Percentiles rank a stretch among this genome's conserved stretches.
Evolutionary conservation across 768 basidiomycete species (phyloP).

Genomic region (Serendipita indica): DNA sequence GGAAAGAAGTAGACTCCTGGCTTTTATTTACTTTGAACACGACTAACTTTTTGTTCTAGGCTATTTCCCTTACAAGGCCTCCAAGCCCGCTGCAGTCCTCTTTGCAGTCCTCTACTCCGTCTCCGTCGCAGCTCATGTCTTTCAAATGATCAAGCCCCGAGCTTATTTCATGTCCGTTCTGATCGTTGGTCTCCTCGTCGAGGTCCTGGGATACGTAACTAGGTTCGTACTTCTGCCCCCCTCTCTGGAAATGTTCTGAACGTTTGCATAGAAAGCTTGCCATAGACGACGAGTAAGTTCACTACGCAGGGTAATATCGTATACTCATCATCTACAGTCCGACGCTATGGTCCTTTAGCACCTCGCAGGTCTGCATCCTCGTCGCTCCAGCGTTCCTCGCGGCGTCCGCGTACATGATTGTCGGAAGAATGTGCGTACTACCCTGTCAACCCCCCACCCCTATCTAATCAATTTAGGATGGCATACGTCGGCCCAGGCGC

Average conservation of each 20-base stretch:
- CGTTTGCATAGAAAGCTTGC: background rate
- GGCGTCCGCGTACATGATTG: slow-evolving; percentile 15
- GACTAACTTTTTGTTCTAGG: too few species aligned
- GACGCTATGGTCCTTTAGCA: background rate
- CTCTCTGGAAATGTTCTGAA: background rate
- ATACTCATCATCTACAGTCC: too few species aligned
- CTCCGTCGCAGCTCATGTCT: background rate
- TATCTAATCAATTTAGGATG: slow-evolving; percentile 8
- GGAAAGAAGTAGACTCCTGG: too few species aligned
- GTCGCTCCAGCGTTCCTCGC: slow-evolving; percentile 14
- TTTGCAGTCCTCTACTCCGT: slow-evolving; percentile 9
- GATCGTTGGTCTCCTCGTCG: background rate
- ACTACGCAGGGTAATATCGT: background rate
- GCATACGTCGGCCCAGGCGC: slow-evolving; percentile 12
- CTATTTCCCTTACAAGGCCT: slow-evolving; percentile 6
- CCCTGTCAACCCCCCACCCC: background rate
- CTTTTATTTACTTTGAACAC: too few species aligned
- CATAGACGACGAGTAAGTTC: slow-evolving; percentile 9
- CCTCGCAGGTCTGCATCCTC: slow-evolving; percentile 11
- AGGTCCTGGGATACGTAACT: slow-evolving; percentile 9
- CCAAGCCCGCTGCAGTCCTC: slow-evolving; percentile 8
- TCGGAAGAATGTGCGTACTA: slow-evolving; percentile 9
- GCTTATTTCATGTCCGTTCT: slow-evolving; percentile 6
- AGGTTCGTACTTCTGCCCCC: background rate
- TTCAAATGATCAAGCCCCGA: background rate